Percentiles rank a stretch among this genome's conserved stretches.
Evolutionary conservation across 140 eudicot species (phyloP).

Genomic region (Anethum foeniculum): DNA sequence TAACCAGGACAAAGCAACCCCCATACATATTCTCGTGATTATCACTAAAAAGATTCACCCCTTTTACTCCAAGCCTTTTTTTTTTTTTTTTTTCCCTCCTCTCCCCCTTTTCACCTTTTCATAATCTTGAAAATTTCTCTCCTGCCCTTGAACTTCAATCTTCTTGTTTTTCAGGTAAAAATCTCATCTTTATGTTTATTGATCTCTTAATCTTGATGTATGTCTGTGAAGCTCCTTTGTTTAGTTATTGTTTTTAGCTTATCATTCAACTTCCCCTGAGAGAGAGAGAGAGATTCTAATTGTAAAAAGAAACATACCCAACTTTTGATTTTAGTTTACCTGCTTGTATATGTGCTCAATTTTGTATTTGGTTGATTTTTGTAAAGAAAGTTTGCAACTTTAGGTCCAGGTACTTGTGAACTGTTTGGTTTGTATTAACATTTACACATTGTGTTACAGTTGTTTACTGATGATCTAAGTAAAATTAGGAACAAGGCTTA

Average conservation of each 20-base stretch:
- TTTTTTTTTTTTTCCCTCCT: not conserved
- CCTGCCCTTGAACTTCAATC: not conserved
- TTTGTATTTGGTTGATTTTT: not conserved
- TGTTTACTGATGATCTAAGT: not conserved
- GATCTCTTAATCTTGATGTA: not conserved
- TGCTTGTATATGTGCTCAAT: not conserved
- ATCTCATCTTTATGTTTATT: not conserved
- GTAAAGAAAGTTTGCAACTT: not conserved
- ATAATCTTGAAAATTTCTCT: not conserved
- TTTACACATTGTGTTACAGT: not conserved
- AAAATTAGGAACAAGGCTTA: not conserved
- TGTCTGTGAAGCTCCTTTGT: not conserved
- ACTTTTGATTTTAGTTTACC: not conserved
- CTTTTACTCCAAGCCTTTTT: not conserved
- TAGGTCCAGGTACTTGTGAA: not conserved
- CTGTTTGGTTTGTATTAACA: not conserved
- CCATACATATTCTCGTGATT: not conserved
- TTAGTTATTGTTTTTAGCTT: not conserved
- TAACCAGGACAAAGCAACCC: not conserved
- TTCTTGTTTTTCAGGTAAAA: conserved; percentile 1
- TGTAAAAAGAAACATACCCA: not conserved
- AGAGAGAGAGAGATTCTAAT: not conserved
- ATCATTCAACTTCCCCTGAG: not conserved
- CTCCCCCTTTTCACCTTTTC: not conserved
- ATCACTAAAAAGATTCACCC: not conserved